phyloP scores from a whole-genome alignment of 1,284 basidiomycete species.

The Cutaneotrichosporon spelunceum region DNA sequence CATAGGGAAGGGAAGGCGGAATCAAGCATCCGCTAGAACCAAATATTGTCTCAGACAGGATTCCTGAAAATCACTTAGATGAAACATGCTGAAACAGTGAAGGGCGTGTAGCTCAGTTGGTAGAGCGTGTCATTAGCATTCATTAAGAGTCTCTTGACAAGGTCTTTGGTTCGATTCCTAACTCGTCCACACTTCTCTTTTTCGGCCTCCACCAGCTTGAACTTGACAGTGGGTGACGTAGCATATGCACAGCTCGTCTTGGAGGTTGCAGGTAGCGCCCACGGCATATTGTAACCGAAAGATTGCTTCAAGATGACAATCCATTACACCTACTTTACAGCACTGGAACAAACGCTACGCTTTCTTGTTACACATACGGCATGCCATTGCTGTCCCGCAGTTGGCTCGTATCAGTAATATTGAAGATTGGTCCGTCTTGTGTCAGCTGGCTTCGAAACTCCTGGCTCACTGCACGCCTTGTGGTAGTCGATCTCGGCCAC shows the following conservation, averaged over 20 bases:
- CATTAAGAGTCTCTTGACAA: background rate
- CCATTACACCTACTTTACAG: background rate
- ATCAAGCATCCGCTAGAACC: too few relatives aligned
- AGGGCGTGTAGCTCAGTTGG: slow-evolving; percentile 10
- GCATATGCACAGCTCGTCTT: background rate
- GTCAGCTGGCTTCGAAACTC: background rate
- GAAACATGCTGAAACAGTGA: too few relatives aligned
- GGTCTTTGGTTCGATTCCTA: slow-evolving; percentile 10
- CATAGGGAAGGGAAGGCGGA: too few relatives aligned
- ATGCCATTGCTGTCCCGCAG: slow-evolving; percentile 3
- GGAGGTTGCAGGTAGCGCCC: too few relatives aligned
- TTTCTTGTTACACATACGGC: background rate
- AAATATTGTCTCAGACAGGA: too few relatives aligned
- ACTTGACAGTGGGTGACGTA: background rate
- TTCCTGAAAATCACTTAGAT: too few relatives aligned
- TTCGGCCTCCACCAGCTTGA: background rate
- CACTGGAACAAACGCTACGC: background rate
- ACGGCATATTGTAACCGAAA: too few relatives aligned
- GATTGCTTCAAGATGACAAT: background rate
- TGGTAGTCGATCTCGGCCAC: slow-evolving; percentile 68
- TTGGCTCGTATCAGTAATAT: slow-evolving; percentile 7
- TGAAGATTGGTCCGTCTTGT: slow-evolving; percentile 1
- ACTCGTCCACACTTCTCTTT: slow-evolving; percentile 4
- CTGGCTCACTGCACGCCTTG: slow-evolving; percentile 59
- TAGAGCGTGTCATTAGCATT: slow-evolving; percentile 8